phyloP scores from a whole-genome alignment of 805 yeast genomes.

The Yarrowia divulgata region DNA sequence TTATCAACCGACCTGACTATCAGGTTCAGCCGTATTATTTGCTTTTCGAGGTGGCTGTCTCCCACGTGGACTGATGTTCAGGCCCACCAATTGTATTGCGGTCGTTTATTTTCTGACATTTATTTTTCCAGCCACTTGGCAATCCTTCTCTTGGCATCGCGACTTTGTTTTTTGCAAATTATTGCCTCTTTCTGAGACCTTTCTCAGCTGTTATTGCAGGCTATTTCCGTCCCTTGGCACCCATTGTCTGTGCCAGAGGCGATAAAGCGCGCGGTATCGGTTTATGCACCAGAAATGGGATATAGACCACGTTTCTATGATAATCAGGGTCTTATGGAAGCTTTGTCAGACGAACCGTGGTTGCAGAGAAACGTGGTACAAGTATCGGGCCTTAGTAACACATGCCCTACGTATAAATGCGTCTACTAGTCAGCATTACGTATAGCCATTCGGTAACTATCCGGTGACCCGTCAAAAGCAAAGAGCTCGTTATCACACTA shows the following conservation, averaged over 20 bases:
- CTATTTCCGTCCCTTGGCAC: too few relatives aligned
- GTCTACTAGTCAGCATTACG: too few relatives aligned
- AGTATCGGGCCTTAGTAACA: too few relatives aligned
- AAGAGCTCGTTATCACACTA: neutral
- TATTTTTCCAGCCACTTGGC: conserved; percentile 2
- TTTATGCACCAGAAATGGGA: neutral
- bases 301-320: neutral
- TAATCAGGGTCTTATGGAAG: neutral
- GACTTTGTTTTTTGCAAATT: neutral
- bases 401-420: too few relatives aligned
- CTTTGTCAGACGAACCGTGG: too few relatives aligned
- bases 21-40: neutral
- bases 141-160: neutral
- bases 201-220: too few relatives aligned
- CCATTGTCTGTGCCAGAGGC: too few relatives aligned
- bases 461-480: too few relatives aligned
- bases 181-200: neutral
- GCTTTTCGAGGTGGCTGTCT: neutral
- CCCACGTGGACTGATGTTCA: conserved; percentile 4
- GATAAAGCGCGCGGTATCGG: too few relatives aligned
- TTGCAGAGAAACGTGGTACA: too few relatives aligned
- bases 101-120: neutral
- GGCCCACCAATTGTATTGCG: neutral
- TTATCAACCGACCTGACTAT: too few relatives aligned
- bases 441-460: too few relatives aligned